Evolutionary conservation across 495 filamentous ascomycete genomes (phyloP), one percentile per base, ranked within the genome.

Genomic region (Penicillium soppii): DNA sequence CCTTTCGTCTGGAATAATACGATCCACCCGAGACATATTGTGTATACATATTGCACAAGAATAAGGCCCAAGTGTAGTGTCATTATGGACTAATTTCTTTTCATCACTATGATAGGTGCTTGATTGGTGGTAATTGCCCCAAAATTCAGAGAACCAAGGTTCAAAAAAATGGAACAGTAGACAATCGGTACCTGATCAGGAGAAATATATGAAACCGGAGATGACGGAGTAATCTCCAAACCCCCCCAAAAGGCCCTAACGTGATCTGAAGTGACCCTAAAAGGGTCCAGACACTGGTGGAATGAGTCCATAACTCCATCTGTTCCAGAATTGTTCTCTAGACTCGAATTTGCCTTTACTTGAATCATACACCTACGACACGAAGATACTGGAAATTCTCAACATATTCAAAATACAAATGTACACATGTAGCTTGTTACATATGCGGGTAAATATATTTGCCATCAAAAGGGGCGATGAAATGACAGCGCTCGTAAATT

Each of bases 161-260:
- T 22, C 17, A 22, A 47, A 47, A 47, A 47, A 17, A 25, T 16
- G 4, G 19, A 29, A 44, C 8, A 16, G 13, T 25, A 26, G 32
- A 47, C 33, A 47, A 47, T 37, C 44, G 22, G 44, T 47, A 53
- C 43, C 27, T 53, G 50, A 26, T 29, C 47, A 37, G 39, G 39
- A 17, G 12, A 27, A 7, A n/a, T n/a, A 25, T 26, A 13, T 47
- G 44, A 47, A 47, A 47, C 44, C 44, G 20, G 20, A 32, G 32
- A 36, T 35, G 32, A 23, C 20, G 30, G 44, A 47, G 8, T 25
- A 36, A 36, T 37, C 21, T 47, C 21, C 30, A 25, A 22, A 42
- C 22, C 37, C 37, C n/a, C 20, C 26, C 30, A 42, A 42, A 16
- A 17, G 23, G 7, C 36, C 36, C 41, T 44, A 32, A 32, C 8